Conservation (phyloP, 2,329 filamentous ascomycete species). For the Cercospora nicotianae region DNA sequence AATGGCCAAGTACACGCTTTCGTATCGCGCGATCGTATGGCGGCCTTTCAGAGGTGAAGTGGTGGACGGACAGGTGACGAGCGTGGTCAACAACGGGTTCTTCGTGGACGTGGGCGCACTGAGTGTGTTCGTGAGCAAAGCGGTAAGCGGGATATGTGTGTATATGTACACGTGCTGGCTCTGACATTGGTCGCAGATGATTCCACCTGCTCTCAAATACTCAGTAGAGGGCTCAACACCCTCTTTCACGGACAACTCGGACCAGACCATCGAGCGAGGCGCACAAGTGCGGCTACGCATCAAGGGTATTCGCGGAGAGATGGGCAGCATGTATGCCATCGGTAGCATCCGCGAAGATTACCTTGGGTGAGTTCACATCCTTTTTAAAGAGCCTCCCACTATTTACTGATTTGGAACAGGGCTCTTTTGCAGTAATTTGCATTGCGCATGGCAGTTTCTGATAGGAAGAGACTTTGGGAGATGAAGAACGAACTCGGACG, state of each 20-base stretch:
- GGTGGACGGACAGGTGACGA: constrained; percentile 91
- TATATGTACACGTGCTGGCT: not conserved
- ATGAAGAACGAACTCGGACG: not conserved
- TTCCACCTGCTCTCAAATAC: constrained; percentile 88
- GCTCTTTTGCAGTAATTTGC: constrained; percentile 15
- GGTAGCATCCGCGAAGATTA: constrained; percentile 85
- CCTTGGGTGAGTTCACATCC: constrained; percentile 34
- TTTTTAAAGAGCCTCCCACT: not conserved
- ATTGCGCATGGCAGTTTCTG: not conserved
- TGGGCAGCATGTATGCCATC: constrained; percentile 94
- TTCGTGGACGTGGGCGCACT: constrained; percentile 81
- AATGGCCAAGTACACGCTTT: constrained; percentile 89
- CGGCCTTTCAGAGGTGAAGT: constrained; percentile 97
- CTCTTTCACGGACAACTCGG: constrained; percentile 92
- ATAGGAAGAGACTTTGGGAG: not conserved
- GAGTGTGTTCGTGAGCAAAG: constrained; percentile 75
- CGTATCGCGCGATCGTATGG: constrained; percentile 96
- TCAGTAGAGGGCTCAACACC: constrained; percentile 95
- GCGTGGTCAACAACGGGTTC: constrained; percentile 88
- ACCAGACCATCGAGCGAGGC: constrained; percentile 88
- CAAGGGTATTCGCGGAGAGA: constrained; percentile 88
- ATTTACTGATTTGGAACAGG: constrained; percentile 9
- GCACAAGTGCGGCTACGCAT: constrained; percentile 93
- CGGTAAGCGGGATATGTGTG: constrained; percentile 57
- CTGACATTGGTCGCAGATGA: constrained; percentile 61